A percentile compares a stretch with the other conserved stretches of the same genome.
These are phyloP conservation scores for Pholiota adiposa DNA, from an alignment of 1,284 basidiomycete genomes.

Conservation along the genomic window DNA sequence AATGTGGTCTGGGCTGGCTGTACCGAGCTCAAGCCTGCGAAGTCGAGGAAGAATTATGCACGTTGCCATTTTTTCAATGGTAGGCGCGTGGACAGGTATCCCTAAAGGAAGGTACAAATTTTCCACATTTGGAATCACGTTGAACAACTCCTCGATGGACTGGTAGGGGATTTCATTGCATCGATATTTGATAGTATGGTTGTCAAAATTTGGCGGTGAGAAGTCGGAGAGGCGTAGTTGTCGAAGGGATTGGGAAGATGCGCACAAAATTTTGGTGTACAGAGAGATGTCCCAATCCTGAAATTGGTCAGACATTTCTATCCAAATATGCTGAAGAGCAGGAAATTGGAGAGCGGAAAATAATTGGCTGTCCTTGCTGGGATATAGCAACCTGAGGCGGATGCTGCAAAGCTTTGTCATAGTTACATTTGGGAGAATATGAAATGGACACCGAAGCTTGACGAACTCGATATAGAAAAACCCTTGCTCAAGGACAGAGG, in stretches of 20 bases:
- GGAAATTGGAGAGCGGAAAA: background rate
- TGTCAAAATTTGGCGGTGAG: background rate
- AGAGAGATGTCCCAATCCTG: background rate
- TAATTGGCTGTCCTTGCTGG: background rate
- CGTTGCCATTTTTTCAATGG: background rate
- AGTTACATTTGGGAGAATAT: background rate
- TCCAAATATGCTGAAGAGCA: background rate
- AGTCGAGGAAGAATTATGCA: background rate
- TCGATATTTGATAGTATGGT: background rate
- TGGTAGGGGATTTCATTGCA: background rate
- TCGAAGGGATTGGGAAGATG: background rate
- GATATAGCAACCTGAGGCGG: background rate
- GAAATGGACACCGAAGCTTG: background rate
- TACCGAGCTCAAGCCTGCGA: too few relatives aligned
- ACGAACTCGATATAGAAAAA: background rate
- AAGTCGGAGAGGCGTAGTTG: background rate
- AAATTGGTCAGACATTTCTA: background rate
- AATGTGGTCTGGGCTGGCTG: too few relatives aligned
- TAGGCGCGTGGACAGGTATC: background rate
- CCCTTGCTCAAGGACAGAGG: background rate
- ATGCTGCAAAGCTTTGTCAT: background rate
- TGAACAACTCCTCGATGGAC: background rate
- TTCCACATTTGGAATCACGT: background rate
- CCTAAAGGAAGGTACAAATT: background rate
- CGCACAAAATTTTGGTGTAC: background rate